Evolutionary conservation across 2,329 filamentous ascomycete species (phyloP).

Genomic region (Emergomyces africanus): DNA sequence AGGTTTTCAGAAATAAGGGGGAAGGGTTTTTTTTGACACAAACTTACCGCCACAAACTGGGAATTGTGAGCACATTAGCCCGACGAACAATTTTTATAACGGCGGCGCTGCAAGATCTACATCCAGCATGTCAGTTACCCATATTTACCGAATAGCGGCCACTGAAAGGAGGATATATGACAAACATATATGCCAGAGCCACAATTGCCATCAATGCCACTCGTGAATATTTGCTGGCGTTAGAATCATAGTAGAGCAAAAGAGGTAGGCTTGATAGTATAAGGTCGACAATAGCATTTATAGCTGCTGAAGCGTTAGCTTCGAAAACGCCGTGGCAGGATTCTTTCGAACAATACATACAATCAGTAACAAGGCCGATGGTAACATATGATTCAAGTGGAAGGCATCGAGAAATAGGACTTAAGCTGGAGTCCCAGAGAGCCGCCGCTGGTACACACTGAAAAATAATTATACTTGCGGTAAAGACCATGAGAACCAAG

Average conservation of each 20-base stretch:
- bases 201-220: slow-evolving; percentile 31
- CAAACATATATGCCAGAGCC: slow-evolving; percentile 32
- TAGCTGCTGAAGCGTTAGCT: slow-evolving; percentile 15
- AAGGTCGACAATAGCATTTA: slow-evolving; percentile 25
- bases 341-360: neutral
- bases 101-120: slow-evolving; percentile 29
- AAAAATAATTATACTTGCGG: slow-evolving; percentile 36
- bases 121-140: neutral
- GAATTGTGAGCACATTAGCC: slow-evolving; percentile 20
- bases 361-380: slow-evolving; percentile 36
- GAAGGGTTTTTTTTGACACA: no score
- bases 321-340: neutral
- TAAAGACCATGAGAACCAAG: slow-evolving; percentile 29
- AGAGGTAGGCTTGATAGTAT: slow-evolving; percentile 33
- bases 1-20: neutral
- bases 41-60: slow-evolving; percentile 24
- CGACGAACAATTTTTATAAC: slow-evolving; percentile 30
- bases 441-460: slow-evolving; percentile 35
- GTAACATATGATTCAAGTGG: slow-evolving; percentile 27
- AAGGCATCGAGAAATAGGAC: slow-evolving; percentile 33
- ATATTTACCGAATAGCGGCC: no score
- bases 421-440: slow-evolving; percentile 30
- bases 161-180: neutral
- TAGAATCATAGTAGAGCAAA: slow-evolving; percentile 31
- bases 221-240: slow-evolving; percentile 27